Evolutionary conservation across 495 filamentous ascomycete species (phyloP), one percentile per base, ranked within the genome.

Genomic region (Friedmanniomyces endolithicus): DNA sequence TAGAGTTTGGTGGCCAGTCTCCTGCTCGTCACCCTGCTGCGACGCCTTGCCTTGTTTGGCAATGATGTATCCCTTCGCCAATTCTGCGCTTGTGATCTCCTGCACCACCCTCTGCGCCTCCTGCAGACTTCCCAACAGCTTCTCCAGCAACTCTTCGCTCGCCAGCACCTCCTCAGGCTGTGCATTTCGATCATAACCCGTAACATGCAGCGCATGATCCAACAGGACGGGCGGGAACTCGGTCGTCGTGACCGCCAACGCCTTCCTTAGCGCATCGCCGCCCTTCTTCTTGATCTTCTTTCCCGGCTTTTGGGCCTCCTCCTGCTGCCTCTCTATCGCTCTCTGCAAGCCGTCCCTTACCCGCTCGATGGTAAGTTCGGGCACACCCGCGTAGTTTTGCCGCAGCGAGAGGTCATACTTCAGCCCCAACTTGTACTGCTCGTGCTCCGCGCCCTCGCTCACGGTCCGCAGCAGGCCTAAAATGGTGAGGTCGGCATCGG

Each of bases 161-260:
- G 76, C 73, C 22, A 95, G 65, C 0, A 94, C 81, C 44, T 86
- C 75, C 20, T 81, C 78, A 6, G 83, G 76, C 56, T 80, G 80
- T 8, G 77, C 70, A 11, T 74, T 71, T 0, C 82, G 70, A 68
- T 95, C 81, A 55, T 92, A 84, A 0, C 72, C 72, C 6, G 74
- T 77, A 11, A 82, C 71, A 6, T 77, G 75, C 66, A 98, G 81
- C 1, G 82, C 83, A 72, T 95, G 88, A 60, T 97, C 92, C 20
- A 98, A 70, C 16, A 98, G 70, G 50, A 88, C 74, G 0, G 90
- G 90, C 1, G 90, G 87, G 61, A 85, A 84, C 63, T 97, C 92
- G 0, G 83, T 85, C 52, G 96, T 87, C 0, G 83, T 83, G 27
- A 85, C 78, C 1, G 87, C 86, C 45, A 98, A 69, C 16, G 87